Conservation (phyloP, 164 flowering plant genomes). For the Sextonia rubra region DNA sequence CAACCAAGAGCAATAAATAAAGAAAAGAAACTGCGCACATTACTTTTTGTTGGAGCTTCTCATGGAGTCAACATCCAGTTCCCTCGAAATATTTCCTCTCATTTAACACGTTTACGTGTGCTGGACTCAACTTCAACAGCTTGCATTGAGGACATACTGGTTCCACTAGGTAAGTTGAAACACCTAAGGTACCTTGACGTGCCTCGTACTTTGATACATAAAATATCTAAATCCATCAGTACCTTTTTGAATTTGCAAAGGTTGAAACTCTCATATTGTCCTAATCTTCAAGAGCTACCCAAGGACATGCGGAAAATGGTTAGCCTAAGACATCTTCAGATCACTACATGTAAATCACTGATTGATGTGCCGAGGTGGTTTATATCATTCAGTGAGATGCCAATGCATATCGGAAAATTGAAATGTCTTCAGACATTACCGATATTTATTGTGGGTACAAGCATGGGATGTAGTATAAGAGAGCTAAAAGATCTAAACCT, state of each 20-base stretch:
- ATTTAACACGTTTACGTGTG: neutral
- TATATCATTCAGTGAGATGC: neutral
- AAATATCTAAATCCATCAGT: conserved; percentile 15
- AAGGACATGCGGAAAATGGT: neutral
- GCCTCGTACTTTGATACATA: neutral
- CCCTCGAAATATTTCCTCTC: neutral
- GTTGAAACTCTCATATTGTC: conserved; percentile 17
- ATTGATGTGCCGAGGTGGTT: neutral
- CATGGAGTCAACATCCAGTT: no score
- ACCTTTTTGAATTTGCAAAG: conserved; percentile 18
- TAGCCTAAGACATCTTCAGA: conserved; percentile 14
- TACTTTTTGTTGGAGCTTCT: neutral
- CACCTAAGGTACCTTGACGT: conserved; percentile 3
- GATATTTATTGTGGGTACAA: conserved; percentile 12
- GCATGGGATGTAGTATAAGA: neutral
- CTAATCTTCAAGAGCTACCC: conserved; percentile 13
- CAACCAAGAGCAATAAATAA: no score
- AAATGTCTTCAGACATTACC: conserved; percentile 17
- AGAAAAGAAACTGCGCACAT: neutral
- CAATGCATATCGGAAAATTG: conserved; percentile 1
- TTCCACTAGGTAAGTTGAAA: conserved; percentile 1
- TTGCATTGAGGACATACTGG: neutral
- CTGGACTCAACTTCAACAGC: neutral
- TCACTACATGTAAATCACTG: neutral
- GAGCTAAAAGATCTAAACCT: conserved; percentile 5